Base-by-base conservation (phyloP, 2,329 filamentous ascomycete species). In the Cladosporium sp. region DNA sequence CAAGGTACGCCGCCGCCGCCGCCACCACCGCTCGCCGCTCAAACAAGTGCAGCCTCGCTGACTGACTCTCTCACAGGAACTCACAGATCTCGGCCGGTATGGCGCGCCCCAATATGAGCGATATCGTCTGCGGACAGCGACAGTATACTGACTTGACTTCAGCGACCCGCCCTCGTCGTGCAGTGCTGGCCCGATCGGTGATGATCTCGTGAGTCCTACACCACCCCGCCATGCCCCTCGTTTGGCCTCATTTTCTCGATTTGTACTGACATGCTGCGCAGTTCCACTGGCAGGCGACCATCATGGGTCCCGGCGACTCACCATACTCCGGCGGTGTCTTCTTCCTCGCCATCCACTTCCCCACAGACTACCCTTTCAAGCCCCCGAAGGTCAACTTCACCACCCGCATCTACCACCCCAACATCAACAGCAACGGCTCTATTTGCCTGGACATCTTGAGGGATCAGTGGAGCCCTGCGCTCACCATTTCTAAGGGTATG, bases 251-350 rank as follows among this genome's bases (percentile, higher is more conserved):
- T 32, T 58, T 26, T 46, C 18, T 26, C 54, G 10, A 7, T 23
- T 8, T 16, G 2, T 30, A 53, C 63, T 65, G 18, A 65, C 49
- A 62, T 16, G 1, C 49, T 16, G 59, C 75, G 23, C 32, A 99
- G 94, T 99, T 99, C 79, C 95, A 98, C 89, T 99, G 95, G 95
- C 95, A 99, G 89, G 95, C 95, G 76, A 99, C 95, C 62, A 99
- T 99, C 80, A 99, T 99, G 95, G 95, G 95, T 82, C 95, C 95
- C 79, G 87, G 91, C 80, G 95, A 98, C 82, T 97, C 93, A 77
- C 95, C 95, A 80, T 99, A 98, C 86, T 92, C 93, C 59, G 93
- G 94, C 79, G 95, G 95, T 77, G 94, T 99, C 74, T 99, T 99
- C 87, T 99, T 99, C 89, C 88, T 99, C 72, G 90, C 91, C 74